A percentile compares a stretch with the other conserved stretches of the same genome.
Evolutionary conservation across 2,329 filamentous ascomycete genomes (phyloP).

Genomic region (Scorias spongiosa): DNA sequence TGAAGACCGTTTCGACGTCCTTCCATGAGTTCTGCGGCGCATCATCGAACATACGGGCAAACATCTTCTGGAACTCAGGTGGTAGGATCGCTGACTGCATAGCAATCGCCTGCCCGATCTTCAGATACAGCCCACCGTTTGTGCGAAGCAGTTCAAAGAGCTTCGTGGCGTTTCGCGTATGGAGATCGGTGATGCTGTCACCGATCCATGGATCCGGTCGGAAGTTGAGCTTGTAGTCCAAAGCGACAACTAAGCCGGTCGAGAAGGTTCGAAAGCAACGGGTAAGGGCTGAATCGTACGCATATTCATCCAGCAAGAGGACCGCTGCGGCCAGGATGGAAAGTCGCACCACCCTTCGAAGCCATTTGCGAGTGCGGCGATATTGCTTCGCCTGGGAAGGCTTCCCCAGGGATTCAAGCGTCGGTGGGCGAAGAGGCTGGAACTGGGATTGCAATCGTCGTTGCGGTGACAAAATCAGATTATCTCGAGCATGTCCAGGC

Average conservation of each 20-base stretch:
- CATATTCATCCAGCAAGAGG: constrained; percentile 55
- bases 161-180: constrained; percentile 68
- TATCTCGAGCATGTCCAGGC: no score
- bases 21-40: constrained; percentile 84
- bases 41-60: constrained; percentile 92
- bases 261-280: constrained; percentile 72
- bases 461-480: not conserved
- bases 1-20: constrained; percentile 71
- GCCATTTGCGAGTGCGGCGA: constrained; percentile 55
- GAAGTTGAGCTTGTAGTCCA: constrained; percentile 97
- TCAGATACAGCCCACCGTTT: constrained; percentile 90
- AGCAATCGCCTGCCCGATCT: constrained; percentile 94
- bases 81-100: constrained; percentile 95
- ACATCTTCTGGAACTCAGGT: constrained; percentile 93
- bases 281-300: constrained; percentile 65
- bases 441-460: constrained; percentile 22
- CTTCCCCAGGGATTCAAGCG: constrained; percentile 62
- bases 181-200: constrained; percentile 59
- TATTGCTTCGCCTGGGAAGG: constrained; percentile 58
- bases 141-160: constrained; percentile 65
- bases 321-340: constrained; percentile 43
- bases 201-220: constrained; percentile 60
- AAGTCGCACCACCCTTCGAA: constrained; percentile 54
- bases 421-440: constrained; percentile 45
- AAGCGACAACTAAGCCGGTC: constrained; percentile 61